Evolutionary conservation across 1,139 yeast species (phyloP).

Genomic region (Candida glucosophila): DNA sequence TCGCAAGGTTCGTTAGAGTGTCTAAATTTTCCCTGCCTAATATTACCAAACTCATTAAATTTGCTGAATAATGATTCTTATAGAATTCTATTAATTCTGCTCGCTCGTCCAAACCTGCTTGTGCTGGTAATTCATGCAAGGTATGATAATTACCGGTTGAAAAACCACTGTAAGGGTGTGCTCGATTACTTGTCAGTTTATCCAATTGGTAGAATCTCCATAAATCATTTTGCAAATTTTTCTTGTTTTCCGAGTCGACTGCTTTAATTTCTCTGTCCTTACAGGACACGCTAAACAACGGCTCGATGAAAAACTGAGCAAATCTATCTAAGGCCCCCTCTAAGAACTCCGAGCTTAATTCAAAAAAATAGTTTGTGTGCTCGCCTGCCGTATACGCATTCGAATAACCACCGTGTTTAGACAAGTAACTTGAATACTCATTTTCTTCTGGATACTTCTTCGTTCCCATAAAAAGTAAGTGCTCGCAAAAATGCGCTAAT

Average conservation of each 20-base stretch:
- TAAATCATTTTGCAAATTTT: slow-evolving; percentile 78
- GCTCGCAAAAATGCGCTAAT: slow-evolving; percentile 95
- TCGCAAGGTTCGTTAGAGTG: slow-evolving; percentile 61
- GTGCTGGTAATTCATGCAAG: slow-evolving; percentile 46
- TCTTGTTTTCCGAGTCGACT: slow-evolving; percentile 92
- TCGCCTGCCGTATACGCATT: slow-evolving; percentile 88
- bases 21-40: slow-evolving; percentile 77
- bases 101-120: slow-evolving; percentile 48
- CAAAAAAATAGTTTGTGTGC: slow-evolving; percentile 88
- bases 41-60: slow-evolving; percentile 80
- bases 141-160: slow-evolving; percentile 68
- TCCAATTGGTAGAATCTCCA: slow-evolving; percentile 89
- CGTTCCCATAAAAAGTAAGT: slow-evolving; percentile 94
- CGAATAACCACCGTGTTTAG: slow-evolving; percentile 57
- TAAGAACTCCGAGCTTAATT: slow-evolving; percentile 64
- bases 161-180: slow-evolving; percentile 68
- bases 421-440: slow-evolving; percentile 71
- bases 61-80: slow-evolving; percentile 56
- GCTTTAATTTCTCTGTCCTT: slow-evolving; percentile 91
- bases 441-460: slow-evolving; percentile 85
- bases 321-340: slow-evolving; percentile 89
- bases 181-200: slow-evolving; percentile 59
- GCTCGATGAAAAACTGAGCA: slow-evolving; percentile 83
- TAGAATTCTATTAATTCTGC: slow-evolving; percentile 59
- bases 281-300: slow-evolving; percentile 72